Conservation (phyloP, 2,329 filamentous ascomycete genomes). For the Fusarium bulbicola region DNA sequence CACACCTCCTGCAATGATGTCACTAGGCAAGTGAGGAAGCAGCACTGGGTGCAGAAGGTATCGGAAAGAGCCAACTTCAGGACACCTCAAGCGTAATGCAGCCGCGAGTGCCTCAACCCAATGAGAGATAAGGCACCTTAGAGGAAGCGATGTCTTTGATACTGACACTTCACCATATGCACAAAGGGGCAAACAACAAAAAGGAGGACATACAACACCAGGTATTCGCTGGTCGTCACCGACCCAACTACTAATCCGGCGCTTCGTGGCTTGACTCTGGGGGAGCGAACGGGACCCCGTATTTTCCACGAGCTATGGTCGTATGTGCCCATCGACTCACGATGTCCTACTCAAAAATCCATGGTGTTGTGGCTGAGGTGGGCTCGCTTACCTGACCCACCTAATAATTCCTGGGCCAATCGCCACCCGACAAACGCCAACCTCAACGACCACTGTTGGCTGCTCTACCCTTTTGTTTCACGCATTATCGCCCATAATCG, state of each 20-base stretch:
- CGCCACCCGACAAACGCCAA: background rate
- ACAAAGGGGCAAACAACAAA: too few species aligned
- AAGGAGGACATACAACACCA: background rate
- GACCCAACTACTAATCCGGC: slow-evolving; percentile 16
- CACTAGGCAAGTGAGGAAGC: too few species aligned
- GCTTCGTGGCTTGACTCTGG: slow-evolving; percentile 10
- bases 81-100: too few species aligned
- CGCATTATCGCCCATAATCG: background rate
- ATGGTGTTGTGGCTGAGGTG: background rate
- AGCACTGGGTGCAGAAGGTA: too few species aligned
- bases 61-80: too few species aligned
- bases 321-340: background rate
- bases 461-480: too few species aligned
- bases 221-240: slow-evolving; percentile 17
- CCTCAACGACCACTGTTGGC: accelerated
- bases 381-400: background rate
- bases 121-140: too few species aligned
- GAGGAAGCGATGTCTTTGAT: too few species aligned
- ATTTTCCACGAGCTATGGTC: slow-evolving; percentile 10
- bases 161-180: too few species aligned
- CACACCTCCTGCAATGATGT: too few species aligned
- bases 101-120: too few species aligned
- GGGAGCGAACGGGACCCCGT: slow-evolving; percentile 14
- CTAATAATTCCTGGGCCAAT: background rate
- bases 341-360: background rate